A percentile compares a stretch with the other conserved stretches of the same genome.
Conservation (phyloP, 768 basidiomycete species). For the Tulasnella calospora region DNA sequence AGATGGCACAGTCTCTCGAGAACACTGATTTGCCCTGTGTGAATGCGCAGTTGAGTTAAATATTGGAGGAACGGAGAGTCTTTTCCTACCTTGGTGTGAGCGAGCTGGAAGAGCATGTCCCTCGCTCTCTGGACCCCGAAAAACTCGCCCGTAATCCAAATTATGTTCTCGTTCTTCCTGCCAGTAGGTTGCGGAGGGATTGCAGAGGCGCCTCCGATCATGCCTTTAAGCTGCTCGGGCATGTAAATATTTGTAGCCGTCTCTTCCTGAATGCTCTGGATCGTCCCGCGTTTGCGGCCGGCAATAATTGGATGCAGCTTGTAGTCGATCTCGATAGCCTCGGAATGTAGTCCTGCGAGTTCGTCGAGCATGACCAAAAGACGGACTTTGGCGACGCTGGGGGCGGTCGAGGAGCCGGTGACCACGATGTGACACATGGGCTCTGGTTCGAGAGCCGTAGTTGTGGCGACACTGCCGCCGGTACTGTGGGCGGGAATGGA, state of each 20-base stretch:
- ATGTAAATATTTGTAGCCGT: slow-evolving; percentile 96
- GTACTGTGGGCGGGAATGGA: slow-evolving; percentile 73
- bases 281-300: slow-evolving; percentile 75
- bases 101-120: slow-evolving; percentile 90
- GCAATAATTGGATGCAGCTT: slow-evolving; percentile 89
- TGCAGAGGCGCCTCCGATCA: slow-evolving; percentile 48
- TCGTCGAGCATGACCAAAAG: slow-evolving; percentile 93
- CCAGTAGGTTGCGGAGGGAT: slow-evolving; percentile 32
- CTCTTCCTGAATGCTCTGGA: slow-evolving; percentile 94
- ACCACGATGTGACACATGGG: slow-evolving; percentile 89
- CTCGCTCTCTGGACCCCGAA: slow-evolving; percentile 91
- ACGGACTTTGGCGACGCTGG: slow-evolving; percentile 85
- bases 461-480: slow-evolving; percentile 48
- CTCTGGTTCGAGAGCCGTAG: slow-evolving; percentile 88
- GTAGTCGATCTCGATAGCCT: slow-evolving; percentile 89
- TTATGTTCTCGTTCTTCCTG: slow-evolving; percentile 62
- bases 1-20: slow-evolving; percentile 86
- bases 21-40: slow-evolving; percentile 85
- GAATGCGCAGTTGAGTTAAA: neutral
- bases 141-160: slow-evolving; percentile 98
- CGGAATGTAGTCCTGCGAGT: slow-evolving; percentile 77
- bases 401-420: slow-evolving; percentile 77
- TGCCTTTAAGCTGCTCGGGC: slow-evolving; percentile 82
- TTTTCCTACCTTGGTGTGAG: slow-evolving; percentile 68
- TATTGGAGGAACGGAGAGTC: neutral